phyloP scores from a whole-genome alignment of 2,329 filamentous ascomycete species.

The Ramichloridium luteum region DNA sequence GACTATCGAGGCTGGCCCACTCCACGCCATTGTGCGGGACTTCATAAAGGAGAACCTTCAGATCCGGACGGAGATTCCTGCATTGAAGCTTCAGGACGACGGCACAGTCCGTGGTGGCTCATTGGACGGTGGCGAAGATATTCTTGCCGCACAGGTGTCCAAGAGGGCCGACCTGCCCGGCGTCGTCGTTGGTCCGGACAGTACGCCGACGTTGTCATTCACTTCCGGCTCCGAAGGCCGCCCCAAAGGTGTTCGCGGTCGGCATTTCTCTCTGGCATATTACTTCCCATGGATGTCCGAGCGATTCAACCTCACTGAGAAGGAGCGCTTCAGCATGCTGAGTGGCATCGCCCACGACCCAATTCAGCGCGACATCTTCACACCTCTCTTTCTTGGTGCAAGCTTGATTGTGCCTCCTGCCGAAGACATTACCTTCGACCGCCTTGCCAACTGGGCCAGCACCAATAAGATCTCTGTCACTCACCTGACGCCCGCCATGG shows the following conservation, averaged over 20 bases:
- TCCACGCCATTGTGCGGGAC: conserved; percentile 46
- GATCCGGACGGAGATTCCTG: conserved; percentile 63
- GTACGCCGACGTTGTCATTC: conserved; percentile 56
- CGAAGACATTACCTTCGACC: conserved; percentile 79
- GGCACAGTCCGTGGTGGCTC: conserved; percentile 60
- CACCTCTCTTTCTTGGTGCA: conserved; percentile 74
- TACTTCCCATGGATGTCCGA: conserved; percentile 94
- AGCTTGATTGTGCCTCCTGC: conserved; percentile 64
- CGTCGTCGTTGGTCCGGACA: conserved; percentile 76
- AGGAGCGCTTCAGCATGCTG: conserved; percentile 70
- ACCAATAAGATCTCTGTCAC: conserved; percentile 63
- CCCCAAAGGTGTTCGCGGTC: conserved; percentile 76
- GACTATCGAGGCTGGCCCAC: conserved; percentile 52
- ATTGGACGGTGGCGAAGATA: conserved; percentile 49
- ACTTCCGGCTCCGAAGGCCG: conserved; percentile 58
- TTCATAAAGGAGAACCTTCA: conserved; percentile 64
- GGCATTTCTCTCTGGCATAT: conserved; percentile 73
- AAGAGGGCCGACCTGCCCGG: conserved; percentile 49
- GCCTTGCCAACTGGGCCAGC: conserved; percentile 76
- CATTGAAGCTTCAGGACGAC: conserved; percentile 57
- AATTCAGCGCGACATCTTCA: conserved; percentile 69
- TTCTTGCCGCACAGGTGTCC: conserved; percentile 44
- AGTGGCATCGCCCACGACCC: conserved; percentile 67
- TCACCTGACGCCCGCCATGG: conserved; percentile 93
- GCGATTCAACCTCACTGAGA: conserved; percentile 59